These are phyloP conservation scores for Logfia minima DNA, from an alignment of 129 eudicot genomes.

Conservation along the genomic window DNA sequence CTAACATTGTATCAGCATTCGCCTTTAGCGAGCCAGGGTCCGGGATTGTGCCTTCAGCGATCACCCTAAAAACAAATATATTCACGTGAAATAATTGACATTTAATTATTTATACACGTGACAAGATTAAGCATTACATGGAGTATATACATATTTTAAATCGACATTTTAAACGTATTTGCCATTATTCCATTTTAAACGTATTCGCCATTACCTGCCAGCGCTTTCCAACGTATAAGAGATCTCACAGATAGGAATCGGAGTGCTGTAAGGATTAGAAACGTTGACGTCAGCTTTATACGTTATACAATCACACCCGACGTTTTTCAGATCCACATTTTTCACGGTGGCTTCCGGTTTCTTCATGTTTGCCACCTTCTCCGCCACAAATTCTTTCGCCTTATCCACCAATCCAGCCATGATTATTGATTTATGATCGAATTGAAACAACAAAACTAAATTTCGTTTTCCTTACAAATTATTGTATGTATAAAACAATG, in stretches of 20 bases:
- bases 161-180: no score
- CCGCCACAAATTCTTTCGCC: conserved; percentile 71
- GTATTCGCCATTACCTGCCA: no score
- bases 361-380: conserved; percentile 60
- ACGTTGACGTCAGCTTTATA: conserved; percentile 65
- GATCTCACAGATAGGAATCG: conserved; percentile 76
- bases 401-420: conserved; percentile 61
- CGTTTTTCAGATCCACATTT: conserved; percentile 71
- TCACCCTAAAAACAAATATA: conserved; percentile 44
- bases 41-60: conserved; percentile 68
- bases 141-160: no score
- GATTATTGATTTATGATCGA: background rate
- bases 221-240: conserved; percentile 66
- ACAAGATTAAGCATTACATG: no score
- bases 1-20: conserved; percentile 52
- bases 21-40: conserved; percentile 88
- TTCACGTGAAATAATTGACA: background rate
- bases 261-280: conserved; percentile 55
- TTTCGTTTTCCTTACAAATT: no score
- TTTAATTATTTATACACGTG: background rate
- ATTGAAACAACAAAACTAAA: no score
- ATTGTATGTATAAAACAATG: background rate
- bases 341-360: conserved; percentile 65
- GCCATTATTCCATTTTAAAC: no score
- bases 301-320: conserved; percentile 51